Conservation (phyloP, 805 yeast species). For the Ogataea thermomethanolica region DNA sequence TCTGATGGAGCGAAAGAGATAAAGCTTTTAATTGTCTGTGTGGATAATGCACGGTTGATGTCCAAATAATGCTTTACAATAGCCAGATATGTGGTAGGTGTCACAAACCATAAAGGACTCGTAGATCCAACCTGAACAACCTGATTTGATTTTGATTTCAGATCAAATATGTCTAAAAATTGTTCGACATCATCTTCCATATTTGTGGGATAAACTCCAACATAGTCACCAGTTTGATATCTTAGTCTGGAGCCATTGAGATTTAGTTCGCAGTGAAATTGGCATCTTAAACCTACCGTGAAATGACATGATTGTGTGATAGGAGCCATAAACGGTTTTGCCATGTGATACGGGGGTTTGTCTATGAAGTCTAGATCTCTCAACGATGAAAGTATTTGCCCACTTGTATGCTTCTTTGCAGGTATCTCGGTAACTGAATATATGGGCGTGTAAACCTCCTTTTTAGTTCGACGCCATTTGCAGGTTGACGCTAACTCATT, state of each 20-base stretch:
- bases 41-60: constrained; percentile 81
- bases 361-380: constrained; percentile 13
- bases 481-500: constrained; percentile 51
- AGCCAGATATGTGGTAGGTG: constrained; percentile 76
- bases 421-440: constrained; percentile 36
- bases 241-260: constrained; percentile 62
- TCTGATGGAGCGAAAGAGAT: constrained; percentile 72
- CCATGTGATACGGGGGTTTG: constrained; percentile 26
- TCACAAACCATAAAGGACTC: constrained; percentile 54
- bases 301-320: constrained; percentile 44
- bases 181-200: constrained; percentile 58
- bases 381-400: constrained; percentile 22
- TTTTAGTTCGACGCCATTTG: constrained; percentile 67
- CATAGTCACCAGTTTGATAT: constrained; percentile 90
- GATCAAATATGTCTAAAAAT: constrained; percentile 59
- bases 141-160: constrained; percentile 43
- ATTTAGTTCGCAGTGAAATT: constrained; percentile 82
- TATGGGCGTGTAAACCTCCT: constrained; percentile 61
- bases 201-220: constrained; percentile 88
- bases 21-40: constrained; percentile 68
- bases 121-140: constrained; percentile 60
- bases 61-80: constrained; percentile 77
- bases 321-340: constrained; percentile 70
- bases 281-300: constrained; percentile 46
- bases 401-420: constrained; percentile 26